Conservation (phyloP, 495 filamentous ascomycete genomes). For the Tuber magnatum region DNA sequence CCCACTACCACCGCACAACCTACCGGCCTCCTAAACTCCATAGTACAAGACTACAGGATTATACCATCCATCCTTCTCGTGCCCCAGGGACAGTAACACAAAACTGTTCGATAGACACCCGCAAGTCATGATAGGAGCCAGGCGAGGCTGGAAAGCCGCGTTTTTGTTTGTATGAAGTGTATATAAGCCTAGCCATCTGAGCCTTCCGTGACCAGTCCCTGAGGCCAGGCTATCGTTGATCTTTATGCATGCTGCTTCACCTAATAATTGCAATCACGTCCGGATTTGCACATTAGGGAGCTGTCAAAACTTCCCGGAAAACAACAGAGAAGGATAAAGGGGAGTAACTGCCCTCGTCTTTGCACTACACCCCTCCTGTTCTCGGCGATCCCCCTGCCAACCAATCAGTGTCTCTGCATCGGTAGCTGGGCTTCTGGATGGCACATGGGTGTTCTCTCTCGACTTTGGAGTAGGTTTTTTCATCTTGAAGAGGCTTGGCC, state of each 20-base stretch:
- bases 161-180: background rate
- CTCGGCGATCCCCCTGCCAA: background rate
- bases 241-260: background rate
- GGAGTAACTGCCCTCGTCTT: background rate
- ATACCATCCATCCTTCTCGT: background rate
- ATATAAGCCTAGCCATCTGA: background rate
- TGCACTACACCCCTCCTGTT: background rate
- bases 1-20: background rate
- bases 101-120: background rate
- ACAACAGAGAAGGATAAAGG: background rate
- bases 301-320: background rate
- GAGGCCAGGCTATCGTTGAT: background rate
- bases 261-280: background rate
- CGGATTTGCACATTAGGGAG: background rate
- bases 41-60: background rate
- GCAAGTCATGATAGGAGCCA: background rate
- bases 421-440: background rate
- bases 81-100: background rate
- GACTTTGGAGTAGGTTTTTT: background rate
- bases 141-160: background rate
- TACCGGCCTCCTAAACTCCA: background rate
- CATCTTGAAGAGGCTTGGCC: background rate
- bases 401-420: background rate
- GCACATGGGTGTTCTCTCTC: background rate
- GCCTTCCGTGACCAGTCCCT: background rate